These are phyloP conservation scores for Helicocarpus griseus DNA, from an alignment of 2,329 filamentous ascomycete genomes.

Conservation along the genomic window DNA sequence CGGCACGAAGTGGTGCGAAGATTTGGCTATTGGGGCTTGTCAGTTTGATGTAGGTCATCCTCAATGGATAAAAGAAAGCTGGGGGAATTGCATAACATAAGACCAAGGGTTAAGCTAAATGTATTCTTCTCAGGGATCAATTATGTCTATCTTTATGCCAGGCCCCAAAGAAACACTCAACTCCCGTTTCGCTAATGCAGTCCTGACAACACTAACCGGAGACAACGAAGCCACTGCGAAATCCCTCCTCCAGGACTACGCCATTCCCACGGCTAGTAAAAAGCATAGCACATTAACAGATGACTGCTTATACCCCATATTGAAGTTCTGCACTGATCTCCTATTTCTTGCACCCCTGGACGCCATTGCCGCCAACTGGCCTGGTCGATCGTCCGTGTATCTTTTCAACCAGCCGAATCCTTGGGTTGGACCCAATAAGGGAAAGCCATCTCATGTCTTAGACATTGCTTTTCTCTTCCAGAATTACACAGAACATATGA, in stretches of 20 bases:
- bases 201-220: not conserved
- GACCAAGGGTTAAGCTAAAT: not conserved
- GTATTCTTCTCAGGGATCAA: not conserved
- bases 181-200: not conserved
- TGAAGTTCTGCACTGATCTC: slow-evolving; percentile 39
- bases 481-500: slow-evolving; percentile 23
- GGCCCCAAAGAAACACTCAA: not conserved
- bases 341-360: slow-evolving; percentile 37
- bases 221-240: not conserved
- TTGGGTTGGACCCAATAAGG: slow-evolving; percentile 36
- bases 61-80: no score
- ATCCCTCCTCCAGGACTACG: slow-evolving; percentile 22
- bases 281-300: no score
- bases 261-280: no score
- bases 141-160: not conserved
- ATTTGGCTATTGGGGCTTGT: slow-evolving; percentile 41
- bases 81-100: no score
- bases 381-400: slow-evolving; percentile 28
- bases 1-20: slow-evolving; percentile 37
- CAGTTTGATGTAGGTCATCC: slow-evolving; percentile 35
- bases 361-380: slow-evolving; percentile 31
- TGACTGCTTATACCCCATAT: no score
- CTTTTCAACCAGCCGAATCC: slow-evolving; percentile 41
- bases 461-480: slow-evolving; percentile 39
- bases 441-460: slow-evolving; percentile 34